phyloP scores from a whole-genome alignment of 2,329 filamentous ascomycete species.

The Sporothrix inflata region DNA sequence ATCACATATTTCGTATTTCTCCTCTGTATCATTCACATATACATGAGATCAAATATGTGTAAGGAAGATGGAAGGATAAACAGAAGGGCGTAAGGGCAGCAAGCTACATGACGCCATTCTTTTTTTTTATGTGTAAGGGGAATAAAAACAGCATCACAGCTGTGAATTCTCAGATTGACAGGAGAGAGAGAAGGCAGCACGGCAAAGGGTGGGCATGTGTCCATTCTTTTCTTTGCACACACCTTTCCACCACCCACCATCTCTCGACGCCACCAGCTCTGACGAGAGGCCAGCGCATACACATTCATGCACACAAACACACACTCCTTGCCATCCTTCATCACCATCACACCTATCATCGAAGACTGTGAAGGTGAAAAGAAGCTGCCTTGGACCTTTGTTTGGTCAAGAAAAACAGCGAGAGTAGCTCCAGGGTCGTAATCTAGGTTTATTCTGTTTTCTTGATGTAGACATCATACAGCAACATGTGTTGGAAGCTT shows the following conservation, averaged over 20 bases:
- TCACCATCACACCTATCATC: neutral
- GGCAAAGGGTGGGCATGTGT: neutral
- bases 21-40: no score
- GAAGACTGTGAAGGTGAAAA: neutral
- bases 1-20: neutral
- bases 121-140: no score
- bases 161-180: neutral
- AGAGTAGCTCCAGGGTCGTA: conserved; percentile 26
- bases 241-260: neutral
- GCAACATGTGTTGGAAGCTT: neutral
- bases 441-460: neutral
- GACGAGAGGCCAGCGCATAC: neutral
- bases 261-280: neutral
- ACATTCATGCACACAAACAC: neutral
- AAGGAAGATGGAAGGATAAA: no score
- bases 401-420: conserved; percentile 27
- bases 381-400: neutral
- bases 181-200: neutral
- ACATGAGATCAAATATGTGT: no score
- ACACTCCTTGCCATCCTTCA: neutral
- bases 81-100: no score
- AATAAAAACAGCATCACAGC: neutral
- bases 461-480: neutral
- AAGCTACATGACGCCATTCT: no score
- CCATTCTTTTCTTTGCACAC: neutral